Evolutionary conservation across 1,139 yeast genomes (phyloP), one percentile per base, ranked within the genome.

Genomic region (Yamadazyma diospyri): DNA sequence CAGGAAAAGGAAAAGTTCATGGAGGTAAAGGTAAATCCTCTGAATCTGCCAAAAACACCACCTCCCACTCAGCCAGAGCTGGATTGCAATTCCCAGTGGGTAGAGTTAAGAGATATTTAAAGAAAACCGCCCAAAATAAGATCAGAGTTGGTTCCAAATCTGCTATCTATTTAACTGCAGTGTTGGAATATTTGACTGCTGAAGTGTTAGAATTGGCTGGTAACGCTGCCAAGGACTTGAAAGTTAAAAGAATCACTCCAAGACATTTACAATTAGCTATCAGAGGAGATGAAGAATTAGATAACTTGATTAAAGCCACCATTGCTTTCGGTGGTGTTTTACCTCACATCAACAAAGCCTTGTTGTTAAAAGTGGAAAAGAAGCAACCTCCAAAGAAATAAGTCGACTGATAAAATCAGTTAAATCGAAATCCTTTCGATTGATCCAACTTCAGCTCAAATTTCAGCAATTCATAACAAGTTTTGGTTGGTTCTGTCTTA

Each of bases 1-100:
- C 95, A 38, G 75, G 75, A 36, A 69, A 69, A 53, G 97, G 97
- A 50, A 89, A 89, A 77, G 94, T 85, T 45, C 95, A 89, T 67
- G 96, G 96, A 54, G 96, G 96, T 56, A 88, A 88, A 64, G 96
- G 96, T 47, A 88, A 88, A 55, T 85, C 95, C 30, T 84, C 94
- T 34, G 74, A 69, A 45, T 72, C 81, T 38, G 65, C 75, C 43
- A 77, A 84, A 63, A 56, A 62, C 19, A 68, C 86, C 43, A 78
- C 87, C 51, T 88, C 97, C 13, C 96, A 89, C 53, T 87, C 97
- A 13, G 95, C 97, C 12, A 82, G 95, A 60, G 98, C 98, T 18
- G 98, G 98, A 17, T 73, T 92, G 55, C 97, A 87, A 61, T 92
- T 92, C 68, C 99, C 99, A 30, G 98, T 94, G 22, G 99, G 99